phyloP scores from a whole-genome alignment of 225 moss, liverwort and hornwort species.

The Physcomitrellopsis africana region DNA sequence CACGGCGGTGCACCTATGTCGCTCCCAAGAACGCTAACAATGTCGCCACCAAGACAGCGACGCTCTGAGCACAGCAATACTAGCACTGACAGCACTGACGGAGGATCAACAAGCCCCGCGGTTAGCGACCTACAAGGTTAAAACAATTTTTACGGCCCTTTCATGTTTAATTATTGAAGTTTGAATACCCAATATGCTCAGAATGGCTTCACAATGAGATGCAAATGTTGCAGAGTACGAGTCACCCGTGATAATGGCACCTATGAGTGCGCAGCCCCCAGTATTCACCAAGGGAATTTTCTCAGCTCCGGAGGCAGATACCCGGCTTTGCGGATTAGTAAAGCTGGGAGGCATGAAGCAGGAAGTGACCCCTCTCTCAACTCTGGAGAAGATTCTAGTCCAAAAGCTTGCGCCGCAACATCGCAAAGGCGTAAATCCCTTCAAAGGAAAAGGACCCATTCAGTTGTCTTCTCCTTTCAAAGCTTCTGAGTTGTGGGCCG shows the following conservation, averaged over 20 bases:
- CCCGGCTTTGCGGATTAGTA: slow-evolving; percentile 78
- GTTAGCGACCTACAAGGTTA: not conserved
- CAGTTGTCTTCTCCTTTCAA: slow-evolving; percentile 57
- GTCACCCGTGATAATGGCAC: slow-evolving; percentile 30
- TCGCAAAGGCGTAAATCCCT: slow-evolving; percentile 60
- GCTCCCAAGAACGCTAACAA: slow-evolving; percentile 21
- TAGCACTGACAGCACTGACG: not conserved
- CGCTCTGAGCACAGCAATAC: not conserved
- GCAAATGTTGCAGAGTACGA: slow-evolving; percentile 28
- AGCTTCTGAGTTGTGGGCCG: slow-evolving; percentile 74
- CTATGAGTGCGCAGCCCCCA: not conserved
- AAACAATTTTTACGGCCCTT: not conserved
- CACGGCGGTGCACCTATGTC: slow-evolving; percentile 34
- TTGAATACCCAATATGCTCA: too few relatives aligned
- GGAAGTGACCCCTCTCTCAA: slow-evolving; percentile 71
- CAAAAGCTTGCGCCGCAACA: slow-evolving; percentile 73
- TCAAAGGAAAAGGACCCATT: slow-evolving; percentile 50
- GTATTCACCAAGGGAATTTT: slow-evolving; percentile 53
- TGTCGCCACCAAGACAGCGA: slow-evolving; percentile 19
- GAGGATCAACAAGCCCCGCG: not conserved
- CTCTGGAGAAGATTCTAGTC: slow-evolving; percentile 69
- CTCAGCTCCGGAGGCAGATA: slow-evolving; percentile 41
- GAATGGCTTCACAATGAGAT: not conserved
- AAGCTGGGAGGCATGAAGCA: slow-evolving; percentile 39
- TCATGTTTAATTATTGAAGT: not conserved